Evolutionary conservation across 352 stramenopile genomes (phyloP).

Genomic region (Pythium oligandrum): DNA sequence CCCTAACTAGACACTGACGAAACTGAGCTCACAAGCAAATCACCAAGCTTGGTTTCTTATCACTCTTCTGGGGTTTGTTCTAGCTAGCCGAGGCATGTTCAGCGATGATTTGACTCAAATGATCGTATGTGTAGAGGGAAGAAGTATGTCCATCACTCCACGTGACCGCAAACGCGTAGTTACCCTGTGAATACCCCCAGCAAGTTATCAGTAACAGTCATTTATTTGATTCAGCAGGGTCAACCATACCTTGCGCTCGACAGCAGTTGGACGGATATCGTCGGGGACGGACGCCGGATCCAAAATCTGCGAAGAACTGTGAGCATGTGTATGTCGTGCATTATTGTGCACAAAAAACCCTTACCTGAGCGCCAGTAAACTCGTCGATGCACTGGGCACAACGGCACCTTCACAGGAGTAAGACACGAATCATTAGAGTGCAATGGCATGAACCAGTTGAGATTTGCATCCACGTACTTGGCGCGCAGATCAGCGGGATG

Average conservation of each 20-base stretch:
- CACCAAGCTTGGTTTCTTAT: no score
- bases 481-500: constrained; percentile 72
- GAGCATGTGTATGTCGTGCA: no score
- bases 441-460: not conserved
- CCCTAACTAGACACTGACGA: no score
- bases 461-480: constrained; percentile 24
- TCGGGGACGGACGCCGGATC: constrained; percentile 64
- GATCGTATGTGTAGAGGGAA: constrained; percentile 95
- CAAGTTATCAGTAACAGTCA: no score
- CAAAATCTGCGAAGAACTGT: constrained; percentile 39
- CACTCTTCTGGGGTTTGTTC: not conserved
- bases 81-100: constrained; percentile 18
- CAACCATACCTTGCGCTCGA: constrained; percentile 72
- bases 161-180: constrained; percentile 96
- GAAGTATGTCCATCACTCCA: constrained; percentile 98
- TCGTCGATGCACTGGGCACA: constrained; percentile 86
- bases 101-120: constrained; percentile 53
- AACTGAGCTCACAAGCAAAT: no score
- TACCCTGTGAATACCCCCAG: constrained; percentile 62
- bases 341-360: not conserved
- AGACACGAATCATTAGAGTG: not conserved
- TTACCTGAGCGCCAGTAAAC: constrained; percentile 79
- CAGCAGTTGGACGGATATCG: constrained; percentile 73
- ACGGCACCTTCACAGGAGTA: constrained; percentile 41
- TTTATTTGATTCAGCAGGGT: not conserved